Evolutionary conservation across 352 stramenopile genomes (phyloP), one percentile per base, ranked within the genome.

Genomic region (Globisporangium lucens): DNA sequence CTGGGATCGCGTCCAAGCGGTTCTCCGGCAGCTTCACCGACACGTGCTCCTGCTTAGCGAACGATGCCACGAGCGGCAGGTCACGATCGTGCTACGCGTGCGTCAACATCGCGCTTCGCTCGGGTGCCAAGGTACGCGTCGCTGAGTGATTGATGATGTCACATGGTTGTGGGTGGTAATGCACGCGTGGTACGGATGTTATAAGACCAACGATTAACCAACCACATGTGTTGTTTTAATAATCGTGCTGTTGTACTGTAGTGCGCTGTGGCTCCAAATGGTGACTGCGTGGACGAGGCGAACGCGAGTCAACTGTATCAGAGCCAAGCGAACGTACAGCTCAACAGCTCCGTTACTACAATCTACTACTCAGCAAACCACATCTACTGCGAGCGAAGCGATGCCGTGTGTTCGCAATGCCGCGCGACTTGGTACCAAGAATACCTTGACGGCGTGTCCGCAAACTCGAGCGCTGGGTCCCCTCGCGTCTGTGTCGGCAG

Each of bases 101-200:
- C 49, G 9, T 56, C 49, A 56, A 56, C 49, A 56, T 33, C 49
- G 49, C 49, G 22, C 49, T 56, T 13, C 49, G 20, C 49, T 56
- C 49, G 49, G 49, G 49, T 12, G 1, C 2, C 0, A 24, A 30
- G n/a, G 49, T 56, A 8, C 9, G 49, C 29, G 4, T 56, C 7
- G 8, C 24, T 56, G 29, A 15, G 1, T 56, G 49, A 12, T 33
- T 56, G 1, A 33, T 33, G 29, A 33, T 56, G 46, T 53, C 22
- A 22, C 15, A 20, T 33, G 29, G 4, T 33, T 33, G 10, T 3
- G 33, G 8, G 1, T 56, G 22, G 15, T 8, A 22, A 4, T 53
- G 5, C 1, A 33, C 29, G 29, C 29, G 29, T 33, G 29, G 29
- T 33, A 33, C 29, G 29, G 29, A 33, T 33, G 29, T 4, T 4